phyloP scores from a whole-genome alignment of 192 early-diverging fungal genomes.

The Tieghemiomyces parasiticus region DNA sequence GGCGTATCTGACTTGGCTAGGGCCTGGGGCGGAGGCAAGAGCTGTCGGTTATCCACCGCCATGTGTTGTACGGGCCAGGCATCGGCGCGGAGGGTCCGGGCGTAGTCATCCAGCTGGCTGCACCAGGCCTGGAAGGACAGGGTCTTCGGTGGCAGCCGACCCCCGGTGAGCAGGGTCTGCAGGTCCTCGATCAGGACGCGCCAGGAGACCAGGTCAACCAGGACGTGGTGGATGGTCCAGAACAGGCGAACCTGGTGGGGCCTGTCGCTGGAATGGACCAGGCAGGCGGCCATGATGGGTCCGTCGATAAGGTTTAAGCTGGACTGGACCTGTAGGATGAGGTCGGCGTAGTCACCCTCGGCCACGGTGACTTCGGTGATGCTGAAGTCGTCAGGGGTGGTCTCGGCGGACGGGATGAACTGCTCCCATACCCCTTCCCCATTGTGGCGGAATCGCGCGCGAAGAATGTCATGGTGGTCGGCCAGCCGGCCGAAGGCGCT shows the following conservation, averaged over 20 bases:
- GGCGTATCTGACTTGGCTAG: not conserved
- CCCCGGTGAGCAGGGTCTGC: slow-evolving; percentile 4
- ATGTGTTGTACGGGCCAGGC: not conserved
- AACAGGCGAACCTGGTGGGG: slow-evolving; percentile 12
- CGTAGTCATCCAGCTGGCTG: not conserved
- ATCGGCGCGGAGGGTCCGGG: not conserved
- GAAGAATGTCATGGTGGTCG: not conserved
- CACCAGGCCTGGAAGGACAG: slow-evolving; percentile 14
- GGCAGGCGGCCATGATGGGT: not conserved
- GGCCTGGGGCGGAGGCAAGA: not conserved
- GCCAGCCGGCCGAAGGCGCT: not conserved
- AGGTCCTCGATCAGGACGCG: slow-evolving; percentile 18
- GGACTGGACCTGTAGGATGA: not conserved
- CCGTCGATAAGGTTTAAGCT: not conserved
- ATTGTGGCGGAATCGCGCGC: not conserved
- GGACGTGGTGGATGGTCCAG: slow-evolving; percentile 15
- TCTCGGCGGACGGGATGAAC: not conserved
- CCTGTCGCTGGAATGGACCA: not conserved
- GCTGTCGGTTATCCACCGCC: not conserved
- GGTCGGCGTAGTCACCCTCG: not conserved
- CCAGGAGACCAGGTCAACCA: slow-evolving; percentile 19
- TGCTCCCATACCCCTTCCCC: not conserved
- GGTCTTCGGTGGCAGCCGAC: slow-evolving; percentile 12
- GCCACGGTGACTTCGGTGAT: not conserved
- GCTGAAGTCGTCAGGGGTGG: not conserved